Evolutionary conservation across 2,329 filamentous ascomycete species (phyloP), one percentile per base, ranked within the genome.

Genomic region (Aureobasidium lini): DNA sequence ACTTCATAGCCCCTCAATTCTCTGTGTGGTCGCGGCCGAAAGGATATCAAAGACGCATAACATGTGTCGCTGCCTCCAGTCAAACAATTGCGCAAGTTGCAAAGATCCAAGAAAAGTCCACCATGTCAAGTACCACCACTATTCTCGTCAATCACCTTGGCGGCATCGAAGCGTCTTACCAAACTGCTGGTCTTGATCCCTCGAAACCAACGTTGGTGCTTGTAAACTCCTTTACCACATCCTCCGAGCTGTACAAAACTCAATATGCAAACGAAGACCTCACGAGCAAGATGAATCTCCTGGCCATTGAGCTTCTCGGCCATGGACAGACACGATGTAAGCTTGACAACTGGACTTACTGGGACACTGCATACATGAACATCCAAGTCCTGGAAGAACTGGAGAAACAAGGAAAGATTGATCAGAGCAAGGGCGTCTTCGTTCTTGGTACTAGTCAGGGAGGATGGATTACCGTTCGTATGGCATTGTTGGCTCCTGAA

Each of bases 301-400:
- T 82, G 10, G 77, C 79, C 13, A 79, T 82, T 61, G 80, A 82
- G 66, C 72, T 77, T 4, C 72, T 82, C 7, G 80, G 80, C 16
- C 79, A 82, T 65, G 79, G 79, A 4, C 67, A 75, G 59, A 82
- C 79, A 4, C 69, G 74, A 9, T 73, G 73, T 6, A 68, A 70
- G 16, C 62, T 66, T 3, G 74, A 78, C 59, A 72, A 79, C 49
- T 82, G 74, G 65, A 82, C 79, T 8, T 82, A 82, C 65, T 82
- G 79, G 80, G 79, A 81, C 64, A 75, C 77, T 0, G 79, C 79
- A 1, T 72, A 74, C 57, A 80, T 76, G 72, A 72, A 71, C 53
- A 42, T 76, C 6, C 71, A 75, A 63, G 73, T 74, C 6, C 65
- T 76, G 61, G 69, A 74, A 15, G 67, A 65, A 3, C 60, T 80